These are phyloP conservation scores for Capsicum pubescens DNA, from an alignment of 257 asterid species.

Conservation along the genomic window DNA sequence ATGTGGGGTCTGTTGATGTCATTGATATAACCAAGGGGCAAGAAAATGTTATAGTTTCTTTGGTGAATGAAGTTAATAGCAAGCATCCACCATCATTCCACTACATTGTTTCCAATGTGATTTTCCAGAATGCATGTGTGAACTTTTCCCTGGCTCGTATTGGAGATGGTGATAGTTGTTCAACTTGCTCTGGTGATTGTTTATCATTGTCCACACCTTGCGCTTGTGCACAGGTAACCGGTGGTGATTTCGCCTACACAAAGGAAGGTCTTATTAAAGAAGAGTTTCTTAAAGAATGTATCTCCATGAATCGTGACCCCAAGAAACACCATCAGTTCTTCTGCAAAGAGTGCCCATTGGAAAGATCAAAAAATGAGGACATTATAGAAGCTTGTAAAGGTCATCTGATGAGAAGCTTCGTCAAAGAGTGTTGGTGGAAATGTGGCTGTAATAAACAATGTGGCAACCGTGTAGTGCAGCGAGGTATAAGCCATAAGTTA, in stretches of 20 bases:
- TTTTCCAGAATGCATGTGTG: constrained; percentile 72
- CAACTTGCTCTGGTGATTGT: constrained; percentile 78
- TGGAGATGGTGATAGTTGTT: constrained; percentile 65
- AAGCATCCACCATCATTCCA: constrained; percentile 66
- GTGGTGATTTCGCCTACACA: constrained; percentile 87
- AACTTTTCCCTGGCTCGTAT: constrained; percentile 75
- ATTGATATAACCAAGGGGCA: constrained; percentile 85
- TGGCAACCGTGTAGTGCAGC: constrained; percentile 96
- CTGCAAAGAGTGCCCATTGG: constrained; percentile 87
- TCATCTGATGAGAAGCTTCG: constrained; percentile 78
- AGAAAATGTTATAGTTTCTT: constrained; percentile 63
- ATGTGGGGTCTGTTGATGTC: constrained; percentile 44
- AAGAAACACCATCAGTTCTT: constrained; percentile 61
- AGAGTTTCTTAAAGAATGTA: constrained; percentile 68
- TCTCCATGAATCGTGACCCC: constrained; percentile 82
- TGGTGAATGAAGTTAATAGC: constrained; percentile 68
- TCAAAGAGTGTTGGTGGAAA: constrained; percentile 95
- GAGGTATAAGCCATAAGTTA: constrained; percentile 75
- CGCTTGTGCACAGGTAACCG: constrained; percentile 77
- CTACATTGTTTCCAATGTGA: constrained; percentile 76
- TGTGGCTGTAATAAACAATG: constrained; percentile 87
- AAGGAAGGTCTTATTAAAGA: constrained; percentile 78
- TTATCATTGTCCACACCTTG: constrained; percentile 64
- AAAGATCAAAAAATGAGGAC: constrained; percentile 68
- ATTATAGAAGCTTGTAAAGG: constrained; percentile 82